These are phyloP conservation scores for Kalmusia sp. DNA, from an alignment of 2,329 filamentous ascomycete genomes.

Conservation along the genomic window DNA sequence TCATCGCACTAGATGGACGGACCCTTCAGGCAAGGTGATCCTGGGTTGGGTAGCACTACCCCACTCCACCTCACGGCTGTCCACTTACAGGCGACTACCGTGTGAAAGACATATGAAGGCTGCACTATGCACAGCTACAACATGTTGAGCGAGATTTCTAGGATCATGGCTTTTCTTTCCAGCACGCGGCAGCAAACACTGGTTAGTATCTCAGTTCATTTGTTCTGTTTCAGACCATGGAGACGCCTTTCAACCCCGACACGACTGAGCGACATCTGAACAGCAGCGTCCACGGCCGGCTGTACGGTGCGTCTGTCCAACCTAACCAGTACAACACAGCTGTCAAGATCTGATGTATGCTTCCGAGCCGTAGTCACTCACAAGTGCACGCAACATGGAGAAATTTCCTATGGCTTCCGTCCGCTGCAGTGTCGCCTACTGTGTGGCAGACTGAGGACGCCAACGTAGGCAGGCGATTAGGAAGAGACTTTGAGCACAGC, in stretches of 20 bases:
- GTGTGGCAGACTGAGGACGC: background rate
- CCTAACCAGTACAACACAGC: conserved; percentile 14
- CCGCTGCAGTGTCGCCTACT: conserved; percentile 12
- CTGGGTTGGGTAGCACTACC: conserved; percentile 10
- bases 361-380: conserved; percentile 13
- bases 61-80: conserved; percentile 6
- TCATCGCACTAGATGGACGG: conserved; percentile 23
- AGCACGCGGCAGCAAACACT: background rate
- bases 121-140: background rate
- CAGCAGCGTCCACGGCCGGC: background rate
- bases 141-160: background rate
- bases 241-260: background rate
- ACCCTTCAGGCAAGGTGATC: conserved; percentile 16
- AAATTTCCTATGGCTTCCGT: conserved; percentile 6
- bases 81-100: conserved; percentile 6
- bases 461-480: background rate
- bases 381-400: background rate
- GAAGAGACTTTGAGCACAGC: no score
- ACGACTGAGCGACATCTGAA: background rate
- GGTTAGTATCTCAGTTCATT: background rate
- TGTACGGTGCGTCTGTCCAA: background rate
- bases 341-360: conserved; percentile 22
- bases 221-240: conserved; percentile 9
- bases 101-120: background rate
- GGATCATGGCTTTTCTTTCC: background rate